Evolutionary conservation across 768 basidiomycete species (phyloP).

Genomic region (Tulasnella sp.): DNA sequence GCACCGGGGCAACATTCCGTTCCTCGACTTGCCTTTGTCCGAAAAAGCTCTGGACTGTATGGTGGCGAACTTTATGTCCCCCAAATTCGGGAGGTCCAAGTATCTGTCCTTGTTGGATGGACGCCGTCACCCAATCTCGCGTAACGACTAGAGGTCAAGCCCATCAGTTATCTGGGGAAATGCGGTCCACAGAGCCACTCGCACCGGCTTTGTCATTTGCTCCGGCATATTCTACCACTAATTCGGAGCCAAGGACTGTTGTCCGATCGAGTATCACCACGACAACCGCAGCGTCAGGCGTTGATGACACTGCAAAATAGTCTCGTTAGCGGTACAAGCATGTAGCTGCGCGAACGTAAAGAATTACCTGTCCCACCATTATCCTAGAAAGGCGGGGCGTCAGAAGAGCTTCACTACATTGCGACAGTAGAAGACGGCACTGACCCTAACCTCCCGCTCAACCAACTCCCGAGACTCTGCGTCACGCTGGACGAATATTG

Average conservation of each 20-base stretch:
- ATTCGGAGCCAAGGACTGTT: not conserved
- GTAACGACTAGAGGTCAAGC: not conserved
- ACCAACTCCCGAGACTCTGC: not conserved
- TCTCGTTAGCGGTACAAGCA: not conserved
- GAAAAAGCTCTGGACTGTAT: not conserved
- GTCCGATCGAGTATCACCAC: not conserved
- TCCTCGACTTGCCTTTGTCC: not conserved
- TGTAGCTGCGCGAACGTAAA: not conserved
- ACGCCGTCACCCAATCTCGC: not conserved
- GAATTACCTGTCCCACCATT: not conserved
- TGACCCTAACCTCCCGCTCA: not conserved
- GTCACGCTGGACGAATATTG: slow-evolving; percentile 1
- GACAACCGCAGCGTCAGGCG: not conserved
- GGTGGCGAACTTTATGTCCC: not conserved
- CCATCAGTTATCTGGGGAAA: not conserved
- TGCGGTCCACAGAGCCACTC: not conserved
- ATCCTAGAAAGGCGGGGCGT: not conserved
- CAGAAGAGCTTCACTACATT: not conserved
- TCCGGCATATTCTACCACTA: not conserved
- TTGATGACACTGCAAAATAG: not conserved
- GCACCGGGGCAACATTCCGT: not conserved
- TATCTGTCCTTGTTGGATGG: not conserved
- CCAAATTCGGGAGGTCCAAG: not conserved
- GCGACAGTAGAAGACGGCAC: not conserved
- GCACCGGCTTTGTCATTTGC: not conserved